Base-by-base conservation (phyloP, 768 basidiomycete species). In the Russula virescens region DNA sequence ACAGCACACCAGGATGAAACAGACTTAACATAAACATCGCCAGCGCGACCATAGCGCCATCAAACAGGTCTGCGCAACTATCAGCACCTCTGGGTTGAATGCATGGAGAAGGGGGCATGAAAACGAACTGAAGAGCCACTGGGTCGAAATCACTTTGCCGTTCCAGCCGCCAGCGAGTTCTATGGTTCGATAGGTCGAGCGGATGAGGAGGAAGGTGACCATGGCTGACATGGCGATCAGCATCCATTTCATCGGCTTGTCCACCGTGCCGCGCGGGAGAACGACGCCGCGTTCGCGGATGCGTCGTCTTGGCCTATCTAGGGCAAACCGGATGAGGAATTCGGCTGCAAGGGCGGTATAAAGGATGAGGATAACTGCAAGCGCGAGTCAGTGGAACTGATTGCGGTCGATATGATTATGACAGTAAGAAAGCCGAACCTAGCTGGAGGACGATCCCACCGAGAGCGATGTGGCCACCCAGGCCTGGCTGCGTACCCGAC, bases 381-480 rank as follows among this genome's bases (percentile, higher is more conserved):
- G 4, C 1, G 21, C 16, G 19, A 14, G 38, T 38, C 38, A 38
- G 38, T 11, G 38, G 13, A 2, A 11, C 38, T 6, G 8, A 14
- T 38, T 11, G 5, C 10, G 38, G 13, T 14, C 8, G 38, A 38
- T 38, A 14, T 38, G 38, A 14, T n/a, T n/a, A n/a, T 38, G 31
- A 31, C 31, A 38, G 38, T 38, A 38, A 31, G 19, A 10, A 28
- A 10, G n/a, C n/a, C 38, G 21, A 21, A 59, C 49, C 54, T 23
- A 67, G 55, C 50, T 67, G 66, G 53, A 67, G 56, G 40, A 52
- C 60, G 16, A 65, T 67, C 23, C 66, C 66, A 28, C 55, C 63
- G 14, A 67, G 55, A 23, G 56, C 52, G 49, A 67, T 61, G 28
- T 61, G 58, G 19, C 66, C 63, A 5, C 66, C 66, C 28, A 55